A percentile compares a stretch with the other conserved stretches of the same genome.
Conservation (phyloP, 78 protist species). For the Polysphondylium violaceum region DNA sequence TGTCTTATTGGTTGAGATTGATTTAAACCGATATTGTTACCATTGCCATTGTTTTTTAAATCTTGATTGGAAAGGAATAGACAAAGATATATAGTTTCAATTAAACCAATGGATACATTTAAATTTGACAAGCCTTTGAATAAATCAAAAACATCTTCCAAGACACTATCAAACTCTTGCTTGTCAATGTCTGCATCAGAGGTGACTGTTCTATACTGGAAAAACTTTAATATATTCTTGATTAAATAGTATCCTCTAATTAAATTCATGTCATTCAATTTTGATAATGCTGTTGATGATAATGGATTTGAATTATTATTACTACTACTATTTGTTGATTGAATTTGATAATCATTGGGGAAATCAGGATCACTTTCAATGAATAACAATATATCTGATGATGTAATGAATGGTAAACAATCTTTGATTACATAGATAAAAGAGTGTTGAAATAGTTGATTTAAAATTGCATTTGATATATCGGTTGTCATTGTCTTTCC, state of each 20-base stretch:
- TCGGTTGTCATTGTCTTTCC: slow-evolving; percentile 4
- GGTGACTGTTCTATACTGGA: slow-evolving; percentile 24
- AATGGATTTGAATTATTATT: background rate
- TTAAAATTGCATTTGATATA: slow-evolving; percentile 31
- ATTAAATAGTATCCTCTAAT: slow-evolving; percentile 32
- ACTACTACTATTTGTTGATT: background rate
- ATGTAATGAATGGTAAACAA: slow-evolving; percentile 58
- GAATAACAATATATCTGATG: slow-evolving; percentile 32
- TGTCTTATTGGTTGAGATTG: too few species aligned
- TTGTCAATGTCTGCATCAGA: slow-evolving; percentile 2
- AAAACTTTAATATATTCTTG: slow-evolving; percentile 42
- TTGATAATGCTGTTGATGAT: background rate
- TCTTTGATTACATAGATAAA: slow-evolving; percentile 63
- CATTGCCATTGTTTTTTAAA: slow-evolving; percentile 13
- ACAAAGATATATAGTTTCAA: slow-evolving; percentile 49
- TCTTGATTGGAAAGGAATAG: slow-evolving; percentile 51
- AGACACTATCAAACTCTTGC: slow-evolving; percentile 30
- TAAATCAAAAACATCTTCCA: slow-evolving; percentile 57
- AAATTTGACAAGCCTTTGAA: slow-evolving; percentile 50
- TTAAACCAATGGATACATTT: slow-evolving; percentile 48
- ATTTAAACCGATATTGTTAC: background rate
- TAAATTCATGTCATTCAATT: slow-evolving; percentile 60
- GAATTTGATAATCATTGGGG: background rate
- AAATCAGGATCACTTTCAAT: slow-evolving; percentile 71
- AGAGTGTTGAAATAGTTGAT: slow-evolving; percentile 53